phyloP scores from a whole-genome alignment of 2,329 filamentous ascomycete genomes.

The Aspergillus quadrilineatus region DNA sequence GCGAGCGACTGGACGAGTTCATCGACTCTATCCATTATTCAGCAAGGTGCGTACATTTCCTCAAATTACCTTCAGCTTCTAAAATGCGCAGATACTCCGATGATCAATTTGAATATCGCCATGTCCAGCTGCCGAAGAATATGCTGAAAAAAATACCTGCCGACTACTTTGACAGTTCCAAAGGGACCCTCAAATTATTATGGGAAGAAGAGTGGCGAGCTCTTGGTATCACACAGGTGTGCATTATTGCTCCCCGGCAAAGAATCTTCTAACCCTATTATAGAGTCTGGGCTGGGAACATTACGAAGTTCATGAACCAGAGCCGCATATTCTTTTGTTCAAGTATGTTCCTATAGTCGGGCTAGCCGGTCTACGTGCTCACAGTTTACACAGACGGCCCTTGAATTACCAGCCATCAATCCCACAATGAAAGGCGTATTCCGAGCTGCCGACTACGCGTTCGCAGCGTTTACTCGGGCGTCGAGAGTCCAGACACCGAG shows the following conservation, averaged over 20 bases:
- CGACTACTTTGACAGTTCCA: conserved; percentile 84
- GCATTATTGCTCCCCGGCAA: background rate
- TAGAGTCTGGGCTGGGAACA: conserved; percentile 99
- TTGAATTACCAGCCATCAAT: conserved; percentile 77
- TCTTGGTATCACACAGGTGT: conserved; percentile 92
- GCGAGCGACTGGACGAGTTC: conserved; percentile 82
- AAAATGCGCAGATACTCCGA: conserved; percentile 74
- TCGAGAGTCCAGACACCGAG: background rate
- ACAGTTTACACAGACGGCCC: conserved; percentile 60
- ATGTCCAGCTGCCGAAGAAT: conserved; percentile 94
- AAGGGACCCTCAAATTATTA: conserved; percentile 90
- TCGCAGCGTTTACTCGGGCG: background rate
- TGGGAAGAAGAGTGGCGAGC: conserved; percentile 99
- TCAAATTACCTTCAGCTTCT: conserved; percentile 15
- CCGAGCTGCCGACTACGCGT: background rate
- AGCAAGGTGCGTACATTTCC: conserved; percentile 63
- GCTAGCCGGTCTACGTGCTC: conserved; percentile 17
- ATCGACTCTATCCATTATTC: conserved; percentile 96
- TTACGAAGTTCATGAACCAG: conserved; percentile 97
- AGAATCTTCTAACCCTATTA: conserved; percentile 8
- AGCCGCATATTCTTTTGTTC: conserved; percentile 97
- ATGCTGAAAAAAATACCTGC: conserved; percentile 97
- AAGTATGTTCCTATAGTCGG: conserved; percentile 65
- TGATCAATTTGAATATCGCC: conserved; percentile 90
- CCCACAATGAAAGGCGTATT: conserved; percentile 30